Evolutionary conservation across 768 basidiomycete genomes (phyloP).

Genomic region (Dacryopinax spathularia): DNA sequence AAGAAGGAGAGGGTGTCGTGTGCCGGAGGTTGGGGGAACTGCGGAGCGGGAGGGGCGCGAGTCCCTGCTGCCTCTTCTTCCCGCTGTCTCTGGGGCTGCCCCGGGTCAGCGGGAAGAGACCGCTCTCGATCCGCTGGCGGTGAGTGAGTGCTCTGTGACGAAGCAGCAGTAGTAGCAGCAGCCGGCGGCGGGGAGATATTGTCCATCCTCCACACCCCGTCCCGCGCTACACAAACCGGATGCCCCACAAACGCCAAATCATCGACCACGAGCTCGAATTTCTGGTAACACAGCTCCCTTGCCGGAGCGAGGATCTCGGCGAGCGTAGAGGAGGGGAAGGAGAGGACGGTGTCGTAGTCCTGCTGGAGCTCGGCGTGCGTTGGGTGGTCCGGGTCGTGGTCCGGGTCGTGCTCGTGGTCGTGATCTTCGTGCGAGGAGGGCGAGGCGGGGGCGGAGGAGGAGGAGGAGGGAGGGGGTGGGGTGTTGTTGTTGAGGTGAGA

Average conservation of each 20-base stretch:
- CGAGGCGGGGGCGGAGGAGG: neutral
- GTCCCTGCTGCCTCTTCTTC: too few relatives aligned
- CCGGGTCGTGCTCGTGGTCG: neutral
- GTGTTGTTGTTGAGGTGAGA: neutral
- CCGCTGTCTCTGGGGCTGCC: neutral
- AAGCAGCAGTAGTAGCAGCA: neutral
- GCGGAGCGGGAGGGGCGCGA: too few relatives aligned
- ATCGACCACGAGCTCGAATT: constrained; percentile 85
- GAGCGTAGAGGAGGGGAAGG: constrained; percentile 67
- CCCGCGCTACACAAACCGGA: constrained; percentile 67
- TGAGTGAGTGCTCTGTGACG: too few relatives aligned
- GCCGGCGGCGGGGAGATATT: constrained; percentile 10
- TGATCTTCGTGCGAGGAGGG: neutral
- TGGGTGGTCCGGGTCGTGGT: neutral
- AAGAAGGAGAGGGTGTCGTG: constrained; percentile 31
- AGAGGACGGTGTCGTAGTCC: constrained; percentile 39
- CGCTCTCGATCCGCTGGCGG: too few relatives aligned
- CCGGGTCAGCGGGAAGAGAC: neutral
- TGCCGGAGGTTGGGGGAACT: neutral
- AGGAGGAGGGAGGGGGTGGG: neutral
- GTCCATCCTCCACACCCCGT: constrained; percentile 53
- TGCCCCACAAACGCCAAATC: constrained; percentile 89
- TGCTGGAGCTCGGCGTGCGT: constrained; percentile 1
- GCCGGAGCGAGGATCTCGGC: constrained; percentile 66
- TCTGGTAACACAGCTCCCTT: constrained; percentile 72